Evolutionary conservation across 257 asterid species (phyloP), one percentile per base, ranked within the genome.

Genomic region (Anisodus tanguticus): DNA sequence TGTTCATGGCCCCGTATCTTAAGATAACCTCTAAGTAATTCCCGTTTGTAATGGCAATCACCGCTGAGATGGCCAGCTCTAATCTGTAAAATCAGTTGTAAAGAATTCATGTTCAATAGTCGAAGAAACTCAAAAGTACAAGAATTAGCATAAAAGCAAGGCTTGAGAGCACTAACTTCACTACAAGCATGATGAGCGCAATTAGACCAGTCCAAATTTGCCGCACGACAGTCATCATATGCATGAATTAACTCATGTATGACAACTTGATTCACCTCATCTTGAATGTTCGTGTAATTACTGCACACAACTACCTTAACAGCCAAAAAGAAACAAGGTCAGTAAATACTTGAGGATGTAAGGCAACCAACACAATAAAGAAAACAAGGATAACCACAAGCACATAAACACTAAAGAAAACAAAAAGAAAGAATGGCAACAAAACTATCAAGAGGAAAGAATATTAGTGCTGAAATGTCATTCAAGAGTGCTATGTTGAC

Each of bases 181-280:
- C 93, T 93, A 86, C 98, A 93, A 68, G 98, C 98, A 84, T 93
- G 98, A 87, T 96, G 98, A 84, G 97, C 95, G 51, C 99, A 94
- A 84, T 91, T 83, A 47, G 89, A n/a, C 98, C 97, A 94, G 79
- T 94, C 90, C 91, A 96, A 84, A 85, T 94, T 94, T 17, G 92
- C 95, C 54, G 93, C 97, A 31, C 97, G 95, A 49, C 99, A 96
- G 4, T 96, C 97, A 54, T 94, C 98, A 59, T 94, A 96, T 4
- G 98, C 98, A 88, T 96, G 99, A 86, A 96, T 96, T 85, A 96
- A 97, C 91, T 96, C 99, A 79, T 94, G 99, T 85, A 92, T 93
- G 86, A 96, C 91, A 49, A 93, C 98, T 90, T 94, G 99, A 84
- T 89, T 92, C 62, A 94, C 98, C 83, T 96, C 95, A 83, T 94